Percentiles rank a stretch among this genome's conserved stretches.
phyloP scores from a whole-genome alignment of 805 yeast genomes.

The Grigorovia transvaalensis region DNA sequence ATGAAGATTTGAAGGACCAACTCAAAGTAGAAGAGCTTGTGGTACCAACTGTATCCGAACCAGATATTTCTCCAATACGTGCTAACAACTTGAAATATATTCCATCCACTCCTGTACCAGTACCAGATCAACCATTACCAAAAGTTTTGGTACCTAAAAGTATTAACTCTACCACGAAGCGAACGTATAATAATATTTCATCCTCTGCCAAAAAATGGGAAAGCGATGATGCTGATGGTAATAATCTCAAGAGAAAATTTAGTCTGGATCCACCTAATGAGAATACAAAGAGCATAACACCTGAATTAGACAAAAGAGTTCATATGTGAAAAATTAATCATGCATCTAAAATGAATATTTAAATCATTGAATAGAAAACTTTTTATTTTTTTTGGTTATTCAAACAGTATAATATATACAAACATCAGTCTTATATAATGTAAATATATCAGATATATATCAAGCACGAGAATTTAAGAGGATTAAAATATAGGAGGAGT shows the following conservation, averaged over 20 bases:
- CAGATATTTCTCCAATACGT: slow-evolving; percentile 4
- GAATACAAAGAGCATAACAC: background rate
- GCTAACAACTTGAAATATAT: slow-evolving; percentile 1
- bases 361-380: background rate
- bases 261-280: slow-evolving; percentile 4
- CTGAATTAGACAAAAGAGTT: slow-evolving; percentile 2
- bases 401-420: background rate
- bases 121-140: slow-evolving; percentile 22
- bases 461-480: background rate
- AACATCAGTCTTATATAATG: background rate
- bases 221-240: background rate
- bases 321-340: background rate
- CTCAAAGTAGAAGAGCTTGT: background rate
- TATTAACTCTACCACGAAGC: slow-evolving; percentile 15
- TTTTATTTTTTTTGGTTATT: background rate
- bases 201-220: slow-evolving; percentile 1
- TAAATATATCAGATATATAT: background rate
- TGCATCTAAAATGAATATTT: too few relatives aligned
- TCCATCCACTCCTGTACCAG: slow-evolving; percentile 22
- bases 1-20: slow-evolving; percentile 6
- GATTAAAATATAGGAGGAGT: too few relatives aligned
- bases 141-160: slow-evolving; percentile 21
- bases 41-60: background rate
- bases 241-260: slow-evolving; percentile 18
- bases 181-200: slow-evolving; percentile 8